Evolutionary conservation across 495 filamentous ascomycete genomes (phyloP), one percentile per base, ranked within the genome.

Genomic region (Aspergillus ellipticus): DNA sequence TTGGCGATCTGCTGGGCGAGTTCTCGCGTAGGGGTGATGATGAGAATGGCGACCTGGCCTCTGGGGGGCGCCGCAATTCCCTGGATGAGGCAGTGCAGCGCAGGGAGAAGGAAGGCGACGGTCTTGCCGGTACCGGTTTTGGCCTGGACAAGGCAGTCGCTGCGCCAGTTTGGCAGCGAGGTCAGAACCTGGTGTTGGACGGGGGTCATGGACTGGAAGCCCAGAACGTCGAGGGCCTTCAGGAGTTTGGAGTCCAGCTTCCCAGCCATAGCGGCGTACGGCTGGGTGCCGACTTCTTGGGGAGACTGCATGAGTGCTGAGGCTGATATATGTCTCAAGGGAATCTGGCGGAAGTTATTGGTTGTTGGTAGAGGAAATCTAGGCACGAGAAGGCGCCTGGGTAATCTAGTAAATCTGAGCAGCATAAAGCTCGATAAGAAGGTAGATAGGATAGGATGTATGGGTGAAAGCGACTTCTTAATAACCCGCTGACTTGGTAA

Each of bases 81-180:
- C 53, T 65, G 53, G 21, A 90, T 65, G 16, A 90, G 74, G 46
- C 81, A 82, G 64, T 93, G 87, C 53, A 92, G 68, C 8, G 84
- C 77, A n/a, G 89, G 89, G 0, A 92, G 69, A 20, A 93, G 72
- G 70, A 93, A 93, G 16, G 87, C 89, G 35, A 90, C 76, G 1
- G 89, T 93, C 66, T 93, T 93, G 55, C 89, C 89, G 5, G 89
- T 92, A 61, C 89, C 89, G n/a, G 89, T 93, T 67, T 86, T 89
- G 54, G 89, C 89, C 74, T 92, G 89, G 39, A 89, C 89, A 15
- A 79, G 71, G 45, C 78, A 82, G 62, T 83, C 80, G 54, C 70
- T 75, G 53, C 69, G 70, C 70, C 76, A 75, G 29, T 58, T 69
- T 19, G 82, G 80, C 19, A 85, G 71, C 42, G 76, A 71, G 2